Evolutionary conservation across 2,329 filamentous ascomycete species (phyloP).

Genomic region (Neoascochyta sp.): DNA sequence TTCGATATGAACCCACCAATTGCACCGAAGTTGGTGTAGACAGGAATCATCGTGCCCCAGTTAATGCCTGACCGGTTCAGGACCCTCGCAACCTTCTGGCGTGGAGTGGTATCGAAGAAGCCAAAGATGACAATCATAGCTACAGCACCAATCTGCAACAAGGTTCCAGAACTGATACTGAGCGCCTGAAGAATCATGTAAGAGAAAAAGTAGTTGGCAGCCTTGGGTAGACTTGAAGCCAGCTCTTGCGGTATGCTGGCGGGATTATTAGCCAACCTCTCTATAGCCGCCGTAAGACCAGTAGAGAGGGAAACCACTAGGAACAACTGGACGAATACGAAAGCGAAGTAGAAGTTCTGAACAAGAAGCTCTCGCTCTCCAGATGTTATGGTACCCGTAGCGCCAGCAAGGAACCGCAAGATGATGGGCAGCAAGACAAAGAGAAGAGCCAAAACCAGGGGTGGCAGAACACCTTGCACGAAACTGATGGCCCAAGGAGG

Average conservation of each 20-base stretch:
- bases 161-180: slow-evolving; percentile 81
- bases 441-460: slow-evolving; percentile 69
- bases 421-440: slow-evolving; percentile 79
- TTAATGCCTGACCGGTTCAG: slow-evolving; percentile 71
- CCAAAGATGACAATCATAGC: slow-evolving; percentile 74
- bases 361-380: slow-evolving; percentile 76
- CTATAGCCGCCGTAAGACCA: slow-evolving; percentile 64
- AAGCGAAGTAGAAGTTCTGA: slow-evolving; percentile 88
- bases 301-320: slow-evolving; percentile 84
- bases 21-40: slow-evolving; percentile 94
- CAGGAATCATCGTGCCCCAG: slow-evolving; percentile 93
- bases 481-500: slow-evolving; percentile 61
- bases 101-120: slow-evolving; percentile 75
- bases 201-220: slow-evolving; percentile 96
- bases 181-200: slow-evolving; percentile 96
- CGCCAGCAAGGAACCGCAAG: slow-evolving; percentile 66
- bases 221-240: slow-evolving; percentile 74
- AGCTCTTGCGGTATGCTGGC: slow-evolving; percentile 66
- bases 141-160: slow-evolving; percentile 78
- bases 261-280: slow-evolving; percentile 62
- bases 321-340: slow-evolving; percentile 93
- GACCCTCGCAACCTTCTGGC: slow-evolving; percentile 81
- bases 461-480: slow-evolving; percentile 82
- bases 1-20: slow-evolving; percentile 56
- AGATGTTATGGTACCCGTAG: slow-evolving; percentile 79